phyloP scores from a whole-genome alignment of 495 filamentous ascomycete genomes.

The Tuber borchii region DNA sequence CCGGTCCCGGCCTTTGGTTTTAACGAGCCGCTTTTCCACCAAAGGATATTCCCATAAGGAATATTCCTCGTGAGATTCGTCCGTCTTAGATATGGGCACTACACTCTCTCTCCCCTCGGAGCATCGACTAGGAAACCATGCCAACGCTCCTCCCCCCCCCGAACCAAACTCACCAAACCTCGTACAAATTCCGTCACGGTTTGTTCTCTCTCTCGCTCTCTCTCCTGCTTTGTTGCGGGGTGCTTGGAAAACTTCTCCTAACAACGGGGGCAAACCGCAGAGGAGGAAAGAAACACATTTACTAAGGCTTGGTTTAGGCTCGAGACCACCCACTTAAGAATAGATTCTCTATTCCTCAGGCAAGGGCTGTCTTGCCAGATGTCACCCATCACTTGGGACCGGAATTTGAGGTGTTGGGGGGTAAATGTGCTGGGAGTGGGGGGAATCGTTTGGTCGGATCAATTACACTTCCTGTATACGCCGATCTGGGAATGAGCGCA shows the following conservation, averaged over 20 bases:
- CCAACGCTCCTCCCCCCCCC: slow-evolving; percentile 14
- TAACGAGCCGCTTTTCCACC: neutral
- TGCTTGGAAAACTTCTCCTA: slow-evolving; percentile 9
- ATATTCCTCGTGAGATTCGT: neutral
- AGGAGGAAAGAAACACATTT: neutral
- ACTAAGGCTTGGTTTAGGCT: neutral
- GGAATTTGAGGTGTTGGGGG: neutral
- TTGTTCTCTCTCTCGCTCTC: slow-evolving; percentile 9
- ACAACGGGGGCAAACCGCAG: neutral
- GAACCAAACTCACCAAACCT: slow-evolving; percentile 35
- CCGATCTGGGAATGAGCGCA: neutral
- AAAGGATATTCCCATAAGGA: neutral
- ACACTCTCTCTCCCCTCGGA: slow-evolving; percentile 29
- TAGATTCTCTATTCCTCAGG: neutral
- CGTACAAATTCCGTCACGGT: slow-evolving; percentile 30
- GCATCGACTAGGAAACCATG: slow-evolving; percentile 13
- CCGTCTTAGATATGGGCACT: slow-evolving; percentile 24
- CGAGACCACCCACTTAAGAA: neutral
- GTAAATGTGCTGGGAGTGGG: neutral
- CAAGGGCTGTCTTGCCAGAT: neutral
- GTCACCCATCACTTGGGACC: neutral
- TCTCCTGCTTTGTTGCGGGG: neutral
- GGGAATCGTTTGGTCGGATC: neutral
- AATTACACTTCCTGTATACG: neutral
- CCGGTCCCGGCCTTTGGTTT: neutral